A percentile compares a stretch with the other conserved stretches of the same genome.
Conservation (phyloP, 495 filamentous ascomycete species). For the Penicillium desertorum region DNA sequence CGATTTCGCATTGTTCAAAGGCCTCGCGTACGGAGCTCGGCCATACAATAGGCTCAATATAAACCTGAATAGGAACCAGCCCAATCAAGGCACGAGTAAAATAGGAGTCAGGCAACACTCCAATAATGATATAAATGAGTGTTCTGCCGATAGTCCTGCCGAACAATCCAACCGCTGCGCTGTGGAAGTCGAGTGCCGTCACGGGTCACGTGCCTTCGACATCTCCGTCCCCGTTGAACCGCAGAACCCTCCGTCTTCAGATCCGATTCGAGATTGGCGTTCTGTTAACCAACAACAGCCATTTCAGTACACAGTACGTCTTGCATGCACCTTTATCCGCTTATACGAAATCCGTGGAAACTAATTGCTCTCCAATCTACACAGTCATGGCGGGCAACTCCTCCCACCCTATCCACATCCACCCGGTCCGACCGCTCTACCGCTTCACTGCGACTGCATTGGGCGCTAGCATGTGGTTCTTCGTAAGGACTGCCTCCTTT, state of each 20-base stretch:
- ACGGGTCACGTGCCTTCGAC: slow-evolving; percentile 18
- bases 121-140: background rate
- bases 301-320: slow-evolving; percentile 20
- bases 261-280: slow-evolving; percentile 18
- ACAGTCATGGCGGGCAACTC: slow-evolving; percentile 55
- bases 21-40: background rate
- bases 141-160: background rate
- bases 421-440: slow-evolving; percentile 73
- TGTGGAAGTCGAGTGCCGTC: slow-evolving; percentile 17
- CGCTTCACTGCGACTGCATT: slow-evolving; percentile 80
- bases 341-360: background rate
- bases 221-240: slow-evolving; percentile 14
- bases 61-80: slow-evolving; percentile 11
- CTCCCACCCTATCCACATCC: slow-evolving; percentile 68
- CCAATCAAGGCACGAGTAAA: background rate
- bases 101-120: background rate
- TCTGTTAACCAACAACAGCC: slow-evolving; percentile 15
- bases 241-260: slow-evolving; percentile 12
- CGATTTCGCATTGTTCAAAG: slow-evolving; percentile 10
- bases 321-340: background rate
- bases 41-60: background rate
- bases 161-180: slow-evolving; percentile 1
- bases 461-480: slow-evolving; percentile 99
- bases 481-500: slow-evolving; percentile 58
- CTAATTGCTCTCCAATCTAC: slow-evolving; percentile 7